A percentile compares a stretch with the other conserved stretches of the same genome.
Conservation (phyloP, 768 basidiomycete species). For the Tricholoma terreum region DNA sequence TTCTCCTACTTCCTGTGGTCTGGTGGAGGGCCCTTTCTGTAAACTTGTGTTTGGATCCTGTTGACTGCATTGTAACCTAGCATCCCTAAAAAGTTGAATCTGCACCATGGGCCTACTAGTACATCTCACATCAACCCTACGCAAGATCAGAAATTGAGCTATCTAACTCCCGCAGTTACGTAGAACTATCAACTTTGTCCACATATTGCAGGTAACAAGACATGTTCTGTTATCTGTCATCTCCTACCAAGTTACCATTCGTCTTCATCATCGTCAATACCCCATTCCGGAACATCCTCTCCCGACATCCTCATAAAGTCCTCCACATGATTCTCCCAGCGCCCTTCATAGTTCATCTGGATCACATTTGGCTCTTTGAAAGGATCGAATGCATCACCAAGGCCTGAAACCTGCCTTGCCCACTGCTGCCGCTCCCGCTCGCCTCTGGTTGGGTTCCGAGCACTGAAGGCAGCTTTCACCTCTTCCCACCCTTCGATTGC, state of each 20-base stretch:
- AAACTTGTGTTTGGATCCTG: too few species aligned
- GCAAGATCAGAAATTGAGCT: too few species aligned
- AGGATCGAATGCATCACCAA: constrained; percentile 4
- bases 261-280: background rate
- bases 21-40: too few species aligned
- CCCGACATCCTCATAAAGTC: background rate
- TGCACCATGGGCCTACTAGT: too few species aligned
- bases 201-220: too few species aligned
- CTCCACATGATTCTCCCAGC: constrained; percentile 10
- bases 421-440: background rate
- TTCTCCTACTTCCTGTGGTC: too few species aligned
- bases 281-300: background rate
- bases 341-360: constrained; percentile 8
- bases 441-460: background rate
- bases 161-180: too few species aligned
- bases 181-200: too few species aligned
- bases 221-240: background rate
- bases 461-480: constrained; percentile 6
- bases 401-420: background rate
- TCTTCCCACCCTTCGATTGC: constrained; percentile 5
- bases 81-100: too few species aligned
- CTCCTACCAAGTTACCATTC: background rate
- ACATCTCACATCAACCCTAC: too few species aligned
- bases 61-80: too few species aligned
- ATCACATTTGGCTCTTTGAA: constrained; percentile 9